These are phyloP conservation scores for Pyrenophora tritici-repentis DNA, from an alignment of 2,329 filamentous ascomycete species.

Conservation along the genomic window DNA sequence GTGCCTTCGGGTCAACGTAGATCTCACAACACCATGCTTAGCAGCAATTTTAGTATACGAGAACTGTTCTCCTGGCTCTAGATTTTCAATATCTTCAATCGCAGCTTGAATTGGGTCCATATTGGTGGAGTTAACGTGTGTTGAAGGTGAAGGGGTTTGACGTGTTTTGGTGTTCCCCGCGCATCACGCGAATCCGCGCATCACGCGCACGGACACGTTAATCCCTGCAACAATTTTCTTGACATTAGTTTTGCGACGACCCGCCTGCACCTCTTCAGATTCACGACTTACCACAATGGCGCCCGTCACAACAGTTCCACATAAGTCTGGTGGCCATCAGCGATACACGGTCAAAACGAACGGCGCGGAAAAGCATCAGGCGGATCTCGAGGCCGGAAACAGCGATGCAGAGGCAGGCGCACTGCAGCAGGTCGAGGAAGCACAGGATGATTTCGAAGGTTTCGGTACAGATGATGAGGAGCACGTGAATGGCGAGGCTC, in stretches of 20 bases:
- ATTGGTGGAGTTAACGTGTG: too few relatives aligned
- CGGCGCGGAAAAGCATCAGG: constrained; percentile 14
- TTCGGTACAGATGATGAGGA: constrained; percentile 26
- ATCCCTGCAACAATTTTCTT: constrained; percentile 44
- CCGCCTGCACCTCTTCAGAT: constrained; percentile 18
- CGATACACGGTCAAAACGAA: constrained; percentile 26
- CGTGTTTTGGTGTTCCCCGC: too few relatives aligned
- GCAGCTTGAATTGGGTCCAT: too few relatives aligned
- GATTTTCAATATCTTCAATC: too few relatives aligned
- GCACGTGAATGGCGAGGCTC: constrained; percentile 5
- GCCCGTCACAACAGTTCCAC: constrained; percentile 29
- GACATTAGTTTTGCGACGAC: constrained; percentile 30
- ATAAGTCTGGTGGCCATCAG: constrained; percentile 27
- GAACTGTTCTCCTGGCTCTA: too few relatives aligned
- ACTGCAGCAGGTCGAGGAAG: constrained; percentile 26
- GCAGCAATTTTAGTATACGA: too few relatives aligned
- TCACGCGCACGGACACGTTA: too few relatives aligned
- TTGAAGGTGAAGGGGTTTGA: too few relatives aligned
- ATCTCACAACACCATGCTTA: too few relatives aligned
- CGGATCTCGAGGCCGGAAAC: constrained; percentile 26
- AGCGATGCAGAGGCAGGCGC: constrained; percentile 31
- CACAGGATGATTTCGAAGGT: constrained; percentile 33
- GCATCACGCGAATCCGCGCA: too few relatives aligned
- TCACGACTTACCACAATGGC: constrained; percentile 32
- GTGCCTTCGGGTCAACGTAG: too few relatives aligned